These are phyloP conservation scores for Anisodus acutangulus DNA, from an alignment of 257 asterid genomes.

Conservation along the genomic window DNA sequence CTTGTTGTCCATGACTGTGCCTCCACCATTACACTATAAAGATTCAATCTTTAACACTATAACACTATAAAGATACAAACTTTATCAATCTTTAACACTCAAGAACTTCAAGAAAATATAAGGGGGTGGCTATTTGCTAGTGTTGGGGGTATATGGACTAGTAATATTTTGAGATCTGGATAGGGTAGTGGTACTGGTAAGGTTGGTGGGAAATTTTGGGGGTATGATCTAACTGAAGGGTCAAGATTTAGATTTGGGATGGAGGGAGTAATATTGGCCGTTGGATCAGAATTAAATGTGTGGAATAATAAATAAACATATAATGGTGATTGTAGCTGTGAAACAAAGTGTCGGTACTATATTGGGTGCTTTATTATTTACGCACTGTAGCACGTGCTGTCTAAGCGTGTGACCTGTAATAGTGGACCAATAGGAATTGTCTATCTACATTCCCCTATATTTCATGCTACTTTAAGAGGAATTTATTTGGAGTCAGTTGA, in stretches of 20 bases:
- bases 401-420: conserved; percentile 21
- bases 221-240: conserved; percentile 60
- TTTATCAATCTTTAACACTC: conserved; percentile 23
- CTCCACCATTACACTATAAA: conserved; percentile 68
- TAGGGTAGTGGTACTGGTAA: conserved; percentile 10
- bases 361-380: conserved; percentile 24
- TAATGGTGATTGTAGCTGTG: conserved; percentile 33
- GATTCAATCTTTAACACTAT: conserved; percentile 27
- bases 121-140: neutral
- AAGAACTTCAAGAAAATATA: conserved; percentile 11
- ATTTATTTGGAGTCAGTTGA: neutral
- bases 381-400: conserved; percentile 27
- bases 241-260: conserved; percentile 60
- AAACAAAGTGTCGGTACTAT: conserved; percentile 53
- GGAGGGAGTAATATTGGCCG: conserved; percentile 27
- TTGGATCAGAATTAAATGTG: conserved; percentile 38
- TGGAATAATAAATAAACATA: conserved; percentile 18
- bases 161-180: conserved; percentile 27
- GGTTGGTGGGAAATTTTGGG: conserved; percentile 16
- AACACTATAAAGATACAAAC: neutral
- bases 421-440: conserved; percentile 16
- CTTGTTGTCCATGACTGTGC: conserved; percentile 94
- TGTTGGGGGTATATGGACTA: neutral
- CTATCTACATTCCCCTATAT: conserved; percentile 24
- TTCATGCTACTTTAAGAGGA: neutral